These are phyloP conservation scores for Leucogyrophana mollusca DNA, from an alignment of 768 basidiomycete genomes.

Conservation along the genomic window DNA sequence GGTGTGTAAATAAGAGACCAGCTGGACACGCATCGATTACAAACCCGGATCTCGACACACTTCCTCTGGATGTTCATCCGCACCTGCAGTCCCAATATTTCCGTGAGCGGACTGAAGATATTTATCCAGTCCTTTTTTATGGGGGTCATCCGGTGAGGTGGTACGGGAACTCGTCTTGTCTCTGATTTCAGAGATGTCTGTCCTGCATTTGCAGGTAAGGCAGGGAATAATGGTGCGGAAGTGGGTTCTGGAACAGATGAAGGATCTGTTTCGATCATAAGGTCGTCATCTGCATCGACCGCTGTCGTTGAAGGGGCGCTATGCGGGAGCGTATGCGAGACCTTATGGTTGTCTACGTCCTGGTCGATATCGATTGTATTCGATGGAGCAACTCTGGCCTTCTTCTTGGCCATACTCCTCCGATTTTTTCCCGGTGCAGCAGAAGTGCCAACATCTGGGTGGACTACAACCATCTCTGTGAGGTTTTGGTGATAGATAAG, in stretches of 20 bases:
- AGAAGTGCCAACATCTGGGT: constrained; percentile 28
- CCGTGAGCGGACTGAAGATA: constrained; percentile 92
- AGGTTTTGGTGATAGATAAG: constrained; percentile 5
- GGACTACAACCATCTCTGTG: constrained; percentile 41
- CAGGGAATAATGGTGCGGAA: constrained; percentile 65
- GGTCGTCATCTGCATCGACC: constrained; percentile 52
- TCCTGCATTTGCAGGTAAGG: constrained; percentile 59
- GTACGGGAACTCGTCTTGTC: constrained; percentile 85
- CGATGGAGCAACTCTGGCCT: constrained; percentile 11
- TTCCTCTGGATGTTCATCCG: constrained; percentile 93
- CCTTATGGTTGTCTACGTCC: constrained; percentile 24
- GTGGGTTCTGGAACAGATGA: constrained; percentile 43
- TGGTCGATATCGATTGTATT: constrained; percentile 25
- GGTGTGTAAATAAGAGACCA: neutral
- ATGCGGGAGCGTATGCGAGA: constrained; percentile 9
- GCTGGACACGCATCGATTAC: constrained; percentile 23
- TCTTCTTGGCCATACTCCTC: constrained; percentile 44
- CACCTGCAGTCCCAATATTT: constrained; percentile 92
- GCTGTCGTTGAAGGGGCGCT: constrained; percentile 10
- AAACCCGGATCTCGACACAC: constrained; percentile 89
- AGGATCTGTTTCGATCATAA: constrained; percentile 58
- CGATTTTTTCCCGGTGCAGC: constrained; percentile 42
- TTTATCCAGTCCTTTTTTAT: constrained; percentile 96
- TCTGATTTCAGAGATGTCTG: constrained; percentile 71
- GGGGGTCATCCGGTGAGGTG: constrained; percentile 97